A percentile compares a stretch with the other conserved stretches of the same genome.
Conservation (phyloP, 768 basidiomycete genomes). For the Amanita rubescens region DNA sequence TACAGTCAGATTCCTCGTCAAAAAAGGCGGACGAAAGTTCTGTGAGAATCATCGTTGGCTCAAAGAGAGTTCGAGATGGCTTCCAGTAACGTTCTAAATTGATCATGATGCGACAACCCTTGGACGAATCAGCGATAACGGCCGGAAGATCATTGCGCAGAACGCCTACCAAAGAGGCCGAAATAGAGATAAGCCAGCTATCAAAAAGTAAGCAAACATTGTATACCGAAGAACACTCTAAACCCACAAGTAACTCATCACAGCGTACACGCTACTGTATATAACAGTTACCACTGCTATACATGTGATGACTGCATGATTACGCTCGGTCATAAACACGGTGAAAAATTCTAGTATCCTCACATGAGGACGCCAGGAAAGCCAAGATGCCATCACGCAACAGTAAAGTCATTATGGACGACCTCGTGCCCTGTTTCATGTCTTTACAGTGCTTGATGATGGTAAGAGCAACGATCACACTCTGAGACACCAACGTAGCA, state of each 20-base stretch:
- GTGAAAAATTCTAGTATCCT: background rate
- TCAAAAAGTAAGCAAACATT: background rate
- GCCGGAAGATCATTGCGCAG: background rate
- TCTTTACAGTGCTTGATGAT: background rate
- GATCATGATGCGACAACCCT: background rate
- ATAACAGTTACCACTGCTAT: background rate
- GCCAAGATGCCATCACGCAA: conserved; percentile 1
- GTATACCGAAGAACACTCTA: too few relatives aligned
- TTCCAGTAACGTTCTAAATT: conserved; percentile 1
- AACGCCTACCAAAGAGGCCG: background rate
- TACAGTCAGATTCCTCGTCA: background rate
- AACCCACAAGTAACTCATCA: conserved; percentile 4
- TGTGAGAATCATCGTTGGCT: background rate
- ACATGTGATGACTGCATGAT: background rate
- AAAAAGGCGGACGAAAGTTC: background rate
- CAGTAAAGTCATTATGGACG: background rate
- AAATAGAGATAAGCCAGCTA: conserved; percentile 3
- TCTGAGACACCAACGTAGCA: conserved; percentile 2
- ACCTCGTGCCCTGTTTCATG: background rate
- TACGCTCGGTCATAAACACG: background rate
- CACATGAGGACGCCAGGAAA: background rate
- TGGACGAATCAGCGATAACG: background rate
- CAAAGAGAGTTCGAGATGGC: background rate
- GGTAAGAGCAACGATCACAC: background rate
- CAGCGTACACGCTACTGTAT: background rate